A percentile compares a stretch with the other conserved stretches of the same genome.
These are phyloP conservation scores for Chrysochromulina tobinii DNA, from an alignment of 78 protist species.

Conservation along the genomic window DNA sequence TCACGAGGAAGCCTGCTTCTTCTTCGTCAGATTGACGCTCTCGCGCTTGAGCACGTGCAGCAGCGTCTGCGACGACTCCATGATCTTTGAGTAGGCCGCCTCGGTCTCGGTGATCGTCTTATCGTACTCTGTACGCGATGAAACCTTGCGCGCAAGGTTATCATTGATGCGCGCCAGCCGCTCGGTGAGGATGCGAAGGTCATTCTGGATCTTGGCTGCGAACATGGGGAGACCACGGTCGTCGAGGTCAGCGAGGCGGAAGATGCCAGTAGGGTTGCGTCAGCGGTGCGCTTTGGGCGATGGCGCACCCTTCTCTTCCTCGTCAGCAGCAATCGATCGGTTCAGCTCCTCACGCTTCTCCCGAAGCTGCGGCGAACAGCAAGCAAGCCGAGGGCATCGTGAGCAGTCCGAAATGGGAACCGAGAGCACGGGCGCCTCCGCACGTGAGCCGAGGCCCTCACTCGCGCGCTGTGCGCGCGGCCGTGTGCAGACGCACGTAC, in stretches of 20 bases:
- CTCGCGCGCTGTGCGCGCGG: no score
- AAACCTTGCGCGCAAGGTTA: not conserved
- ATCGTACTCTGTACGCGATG: conserved; percentile 8
- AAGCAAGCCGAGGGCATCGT: not conserved
- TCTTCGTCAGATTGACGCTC: conserved; percentile 21
- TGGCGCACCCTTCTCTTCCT: conserved; percentile 37
- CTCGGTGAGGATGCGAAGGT: conserved; percentile 41
- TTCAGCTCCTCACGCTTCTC: conserved; percentile 41
- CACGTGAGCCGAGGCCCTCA: no score
- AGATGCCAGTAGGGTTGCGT: no score
- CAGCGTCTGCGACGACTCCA: conserved; percentile 39
- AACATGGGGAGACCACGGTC: not conserved
- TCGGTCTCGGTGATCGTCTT: conserved; percentile 65
- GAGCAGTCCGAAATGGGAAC: not conserved
- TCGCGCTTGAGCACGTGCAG: conserved; percentile 66
- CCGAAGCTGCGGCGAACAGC: not conserved
- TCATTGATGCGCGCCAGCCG: conserved; percentile 31
- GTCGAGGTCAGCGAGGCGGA: no score
- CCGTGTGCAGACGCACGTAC: not conserved
- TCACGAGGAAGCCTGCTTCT: not conserved
- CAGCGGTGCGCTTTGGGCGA: no score
- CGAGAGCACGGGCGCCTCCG: not conserved
- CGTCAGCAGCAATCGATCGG: conserved; percentile 29
- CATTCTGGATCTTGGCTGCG: conserved; percentile 40
- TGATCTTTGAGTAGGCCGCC: conserved; percentile 46